Percentiles rank a stretch among this genome's conserved stretches.
Evolutionary conservation across 768 basidiomycete genomes (phyloP).

Genomic region (Mycena rebaudengoi): DNA sequence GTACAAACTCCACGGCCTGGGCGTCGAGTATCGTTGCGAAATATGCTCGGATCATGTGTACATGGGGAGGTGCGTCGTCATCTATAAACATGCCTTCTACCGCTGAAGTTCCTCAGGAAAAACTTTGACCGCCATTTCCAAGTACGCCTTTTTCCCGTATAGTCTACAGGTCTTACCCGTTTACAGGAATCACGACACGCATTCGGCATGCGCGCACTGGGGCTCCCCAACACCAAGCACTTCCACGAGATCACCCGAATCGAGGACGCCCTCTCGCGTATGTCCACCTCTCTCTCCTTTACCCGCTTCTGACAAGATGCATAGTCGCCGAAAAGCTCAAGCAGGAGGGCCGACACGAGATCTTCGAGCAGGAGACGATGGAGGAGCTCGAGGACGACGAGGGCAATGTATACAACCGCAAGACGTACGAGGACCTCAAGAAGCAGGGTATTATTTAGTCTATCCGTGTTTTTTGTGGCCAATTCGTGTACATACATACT

Average conservation of each 20-base stretch:
- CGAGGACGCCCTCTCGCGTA: constrained; percentile 93
- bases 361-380: constrained; percentile 93
- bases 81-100: no score
- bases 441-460: constrained; percentile 73
- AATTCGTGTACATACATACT: no score
- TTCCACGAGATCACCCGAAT: constrained; percentile 99
- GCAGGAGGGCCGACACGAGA: constrained; percentile 94
- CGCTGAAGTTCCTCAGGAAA: no score
- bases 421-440: constrained; percentile 97
- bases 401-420: constrained; percentile 97
- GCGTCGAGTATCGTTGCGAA: constrained; percentile 98
- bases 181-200: constrained; percentile 91
- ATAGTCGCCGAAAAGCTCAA: constrained; percentile 97
- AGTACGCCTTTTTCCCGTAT: constrained; percentile 45
- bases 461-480: constrained; percentile 37
- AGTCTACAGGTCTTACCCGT: constrained; percentile 26
- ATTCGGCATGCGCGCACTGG: constrained; percentile 97
- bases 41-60: constrained; percentile 97
- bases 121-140: constrained; percentile 98
- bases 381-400: constrained; percentile 99
- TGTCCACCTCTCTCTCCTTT: constrained; percentile 42
- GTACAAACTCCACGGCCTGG: constrained; percentile 96
- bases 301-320: neutral
- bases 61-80: no score
- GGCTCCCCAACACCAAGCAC: constrained; percentile 97